Evolutionary conservation across 192 early-diverging fungal genomes (phyloP).

Genomic region (Backusella morwellensis): DNA sequence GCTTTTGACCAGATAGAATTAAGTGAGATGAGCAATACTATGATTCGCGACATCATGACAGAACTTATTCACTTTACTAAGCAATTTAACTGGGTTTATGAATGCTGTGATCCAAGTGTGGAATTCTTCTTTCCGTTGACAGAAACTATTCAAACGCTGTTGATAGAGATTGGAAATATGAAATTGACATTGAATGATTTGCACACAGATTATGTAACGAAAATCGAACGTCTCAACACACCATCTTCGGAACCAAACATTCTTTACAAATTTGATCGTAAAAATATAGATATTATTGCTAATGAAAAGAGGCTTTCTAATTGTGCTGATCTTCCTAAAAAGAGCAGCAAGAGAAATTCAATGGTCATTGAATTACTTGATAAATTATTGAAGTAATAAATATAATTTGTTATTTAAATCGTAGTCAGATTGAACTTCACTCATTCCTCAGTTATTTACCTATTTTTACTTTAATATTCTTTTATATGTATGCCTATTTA

Average conservation of each 20-base stretch:
- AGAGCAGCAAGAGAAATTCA: neutral
- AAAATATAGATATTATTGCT: neutral
- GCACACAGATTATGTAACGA: constrained; percentile 55
- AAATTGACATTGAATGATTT: constrained; percentile 57
- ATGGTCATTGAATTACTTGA: neutral
- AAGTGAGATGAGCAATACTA: constrained; percentile 53
- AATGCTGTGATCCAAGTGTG: neutral
- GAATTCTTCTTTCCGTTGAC: constrained; percentile 49
- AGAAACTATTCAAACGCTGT: constrained; percentile 41
- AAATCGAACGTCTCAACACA: constrained; percentile 48
- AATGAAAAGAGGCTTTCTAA: neutral
- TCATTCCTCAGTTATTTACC: neutral
- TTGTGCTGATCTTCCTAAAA: neutral
- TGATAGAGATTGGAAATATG: constrained; percentile 51
- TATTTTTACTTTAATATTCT: neutral
- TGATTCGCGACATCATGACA: constrained; percentile 50
- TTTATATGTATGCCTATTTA: neutral
- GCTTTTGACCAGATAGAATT: constrained; percentile 58
- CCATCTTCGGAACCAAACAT: neutral
- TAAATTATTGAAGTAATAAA: neutral
- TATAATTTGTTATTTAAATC: neutral
- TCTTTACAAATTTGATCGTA: neutral
- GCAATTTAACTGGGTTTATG: constrained; percentile 50
- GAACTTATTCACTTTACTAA: constrained; percentile 44
- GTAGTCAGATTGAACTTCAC: neutral